phyloP scores from a whole-genome alignment of 208 protist genomes.

The Naegleria gruberi region DNA sequence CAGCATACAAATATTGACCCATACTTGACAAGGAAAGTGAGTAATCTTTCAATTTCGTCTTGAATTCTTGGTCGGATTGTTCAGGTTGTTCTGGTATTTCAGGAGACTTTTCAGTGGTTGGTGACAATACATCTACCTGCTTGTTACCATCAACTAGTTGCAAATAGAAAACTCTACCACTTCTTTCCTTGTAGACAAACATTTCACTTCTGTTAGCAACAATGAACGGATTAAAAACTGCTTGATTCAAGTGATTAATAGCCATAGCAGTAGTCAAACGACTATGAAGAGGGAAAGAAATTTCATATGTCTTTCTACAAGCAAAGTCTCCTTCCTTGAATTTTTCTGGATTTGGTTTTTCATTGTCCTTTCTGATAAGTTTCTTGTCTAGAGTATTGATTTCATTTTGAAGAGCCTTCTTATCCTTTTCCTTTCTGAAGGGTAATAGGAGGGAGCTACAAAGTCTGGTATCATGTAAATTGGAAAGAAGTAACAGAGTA shows the following conservation, averaged over 20 bases:
- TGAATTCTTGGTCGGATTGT: background rate
- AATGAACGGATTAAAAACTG: conserved; percentile 29
- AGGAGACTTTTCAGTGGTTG: background rate
- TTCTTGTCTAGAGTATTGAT: background rate
- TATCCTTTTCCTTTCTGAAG: background rate
- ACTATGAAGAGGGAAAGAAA: background rate
- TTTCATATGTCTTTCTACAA: background rate
- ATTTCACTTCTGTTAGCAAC: conserved; percentile 33
- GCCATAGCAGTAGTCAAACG: background rate
- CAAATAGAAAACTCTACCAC: conserved; percentile 36
- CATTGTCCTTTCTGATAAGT: background rate
- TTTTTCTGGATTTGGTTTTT: background rate
- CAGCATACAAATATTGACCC: background rate
- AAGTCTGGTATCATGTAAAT: conserved; percentile 29
- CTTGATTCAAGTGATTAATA: conserved; percentile 25
- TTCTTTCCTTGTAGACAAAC: conserved; percentile 34
- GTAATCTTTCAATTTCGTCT: background rate
- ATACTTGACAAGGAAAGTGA: background rate
- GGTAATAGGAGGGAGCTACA: conserved; percentile 29
- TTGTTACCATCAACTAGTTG: conserved; percentile 22
- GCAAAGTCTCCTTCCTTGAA: background rate
- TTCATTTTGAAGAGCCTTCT: background rate
- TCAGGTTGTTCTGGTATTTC: no score
- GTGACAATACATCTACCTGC: background rate
- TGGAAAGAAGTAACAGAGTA: conserved; percentile 31